Evolutionary conservation across 1,284 basidiomycete genomes (phyloP).

Genomic region (Coniferiporia sulphurascens): DNA sequence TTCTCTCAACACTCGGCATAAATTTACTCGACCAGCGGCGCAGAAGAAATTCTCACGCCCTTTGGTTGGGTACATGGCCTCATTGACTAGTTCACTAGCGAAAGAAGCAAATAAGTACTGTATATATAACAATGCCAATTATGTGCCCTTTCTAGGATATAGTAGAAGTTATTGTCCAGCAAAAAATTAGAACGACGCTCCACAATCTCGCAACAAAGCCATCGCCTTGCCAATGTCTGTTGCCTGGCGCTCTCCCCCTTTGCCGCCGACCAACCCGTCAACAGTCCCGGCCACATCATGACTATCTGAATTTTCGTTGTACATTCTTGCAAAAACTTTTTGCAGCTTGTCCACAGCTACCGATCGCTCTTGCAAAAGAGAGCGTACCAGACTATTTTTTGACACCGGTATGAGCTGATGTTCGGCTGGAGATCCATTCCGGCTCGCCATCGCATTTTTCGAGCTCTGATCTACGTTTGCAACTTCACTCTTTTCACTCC

Average conservation of each 20-base stretch:
- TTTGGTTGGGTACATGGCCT: too few species aligned
- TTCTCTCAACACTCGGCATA: too few species aligned
- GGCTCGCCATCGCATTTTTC: neutral
- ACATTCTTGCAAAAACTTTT: neutral
- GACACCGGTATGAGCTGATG: neutral
- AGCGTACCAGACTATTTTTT: neutral
- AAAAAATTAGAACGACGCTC: neutral
- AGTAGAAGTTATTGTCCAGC: too few species aligned
- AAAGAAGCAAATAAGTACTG: too few species aligned
- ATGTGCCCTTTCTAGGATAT: too few species aligned
- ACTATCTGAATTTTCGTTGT: neutral
- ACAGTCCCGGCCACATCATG: neutral
- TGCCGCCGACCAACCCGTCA: neutral
- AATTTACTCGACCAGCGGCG: too few species aligned
- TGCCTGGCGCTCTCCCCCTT: neutral
- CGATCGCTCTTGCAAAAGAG: constrained; percentile 1
- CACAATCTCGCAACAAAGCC: neutral
- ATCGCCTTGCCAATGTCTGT: neutral
- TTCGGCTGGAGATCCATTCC: too few species aligned
- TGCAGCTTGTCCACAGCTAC: neutral
- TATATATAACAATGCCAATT: too few species aligned
- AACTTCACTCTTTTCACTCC: too few species aligned
- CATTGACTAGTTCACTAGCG: too few species aligned
- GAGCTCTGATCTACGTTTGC: neutral
- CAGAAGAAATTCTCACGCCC: too few species aligned